Conservation (phyloP, 2,329 filamentous ascomycete genomes). For the Phaeosphaeriaceae sp. region DNA sequence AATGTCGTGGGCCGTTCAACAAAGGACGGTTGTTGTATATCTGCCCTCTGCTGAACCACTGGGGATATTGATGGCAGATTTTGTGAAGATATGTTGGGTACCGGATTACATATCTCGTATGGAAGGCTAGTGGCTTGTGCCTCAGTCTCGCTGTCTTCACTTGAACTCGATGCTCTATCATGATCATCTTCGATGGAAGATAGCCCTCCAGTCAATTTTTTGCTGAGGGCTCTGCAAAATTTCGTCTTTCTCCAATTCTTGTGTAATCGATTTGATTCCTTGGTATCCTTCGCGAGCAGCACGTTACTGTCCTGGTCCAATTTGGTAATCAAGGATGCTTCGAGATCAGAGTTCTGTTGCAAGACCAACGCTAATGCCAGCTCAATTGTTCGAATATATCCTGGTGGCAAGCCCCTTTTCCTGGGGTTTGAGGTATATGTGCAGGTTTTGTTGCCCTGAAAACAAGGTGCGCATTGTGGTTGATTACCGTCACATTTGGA, state of each 20-base stretch:
- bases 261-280: conserved; percentile 63
- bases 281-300: conserved; percentile 58
- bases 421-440: conserved; percentile 75
- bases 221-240: conserved; percentile 67
- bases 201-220: conserved; percentile 59
- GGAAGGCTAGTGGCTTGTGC: not conserved
- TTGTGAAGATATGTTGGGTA: not conserved
- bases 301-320: conserved; percentile 58
- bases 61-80: not conserved
- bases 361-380: conserved; percentile 60
- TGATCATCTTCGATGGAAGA: conserved; percentile 6
- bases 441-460: conserved; percentile 66
- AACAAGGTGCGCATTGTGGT: conserved; percentile 70
- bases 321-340: conserved; percentile 62
- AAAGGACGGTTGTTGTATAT: not conserved
- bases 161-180: conserved; percentile 22
- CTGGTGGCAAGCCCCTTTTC: conserved; percentile 77
- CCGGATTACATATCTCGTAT: not conserved
- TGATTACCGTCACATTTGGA: conserved; percentile 75
- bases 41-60: conserved; percentile 11
- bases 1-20: conserved; percentile 39
- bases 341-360: conserved; percentile 61
- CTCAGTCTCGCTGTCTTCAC: conserved; percentile 33
- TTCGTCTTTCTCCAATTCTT: conserved; percentile 67
- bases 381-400: conserved; percentile 58